A percentile compares a stretch with the other conserved stretches of the same genome.
Conservation (phyloP, 306 rosid genomes). For the Astragalus glycyphyllos region DNA sequence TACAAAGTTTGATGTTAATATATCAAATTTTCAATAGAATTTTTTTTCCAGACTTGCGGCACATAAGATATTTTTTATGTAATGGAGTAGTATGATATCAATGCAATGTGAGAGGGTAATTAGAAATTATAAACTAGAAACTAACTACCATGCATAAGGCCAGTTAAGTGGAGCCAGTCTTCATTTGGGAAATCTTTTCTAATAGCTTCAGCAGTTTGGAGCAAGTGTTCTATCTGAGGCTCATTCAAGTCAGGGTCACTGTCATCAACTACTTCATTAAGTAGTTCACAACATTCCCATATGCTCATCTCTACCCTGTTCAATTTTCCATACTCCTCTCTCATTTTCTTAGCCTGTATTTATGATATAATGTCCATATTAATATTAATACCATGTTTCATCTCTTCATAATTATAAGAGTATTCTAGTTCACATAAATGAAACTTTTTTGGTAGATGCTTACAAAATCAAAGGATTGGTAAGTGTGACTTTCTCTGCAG, state of each 20-base stretch:
- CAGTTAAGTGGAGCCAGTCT: constrained; percentile 71
- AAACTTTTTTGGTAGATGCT: constrained; percentile 30
- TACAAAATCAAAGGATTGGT: constrained; percentile 75
- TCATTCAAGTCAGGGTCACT: constrained; percentile 89
- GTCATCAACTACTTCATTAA: constrained; percentile 82
- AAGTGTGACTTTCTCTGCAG: constrained; percentile 64
- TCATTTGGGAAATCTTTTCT: constrained; percentile 75
- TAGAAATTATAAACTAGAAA: constrained; percentile 23
- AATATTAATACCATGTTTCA: no score
- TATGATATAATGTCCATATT: neutral
- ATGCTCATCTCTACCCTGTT: constrained; percentile 78
- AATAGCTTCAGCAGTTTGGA: constrained; percentile 86
- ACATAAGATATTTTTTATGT: neutral
- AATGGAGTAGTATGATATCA: neutral
- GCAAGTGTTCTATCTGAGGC: constrained; percentile 79
- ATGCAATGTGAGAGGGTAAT: neutral
- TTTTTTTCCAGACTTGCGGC: no score
- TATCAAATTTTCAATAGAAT: no score
- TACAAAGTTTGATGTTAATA: no score
- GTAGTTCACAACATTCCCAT: no score
- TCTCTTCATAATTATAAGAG: neutral
- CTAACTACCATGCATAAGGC: constrained; percentile 75
- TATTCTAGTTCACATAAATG: neutral
- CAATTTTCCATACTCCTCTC: constrained; percentile 67
- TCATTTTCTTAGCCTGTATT: constrained; percentile 73